Conservation (phyloP, 805 yeast genomes). For the Yamadazyma nakazawae region DNA sequence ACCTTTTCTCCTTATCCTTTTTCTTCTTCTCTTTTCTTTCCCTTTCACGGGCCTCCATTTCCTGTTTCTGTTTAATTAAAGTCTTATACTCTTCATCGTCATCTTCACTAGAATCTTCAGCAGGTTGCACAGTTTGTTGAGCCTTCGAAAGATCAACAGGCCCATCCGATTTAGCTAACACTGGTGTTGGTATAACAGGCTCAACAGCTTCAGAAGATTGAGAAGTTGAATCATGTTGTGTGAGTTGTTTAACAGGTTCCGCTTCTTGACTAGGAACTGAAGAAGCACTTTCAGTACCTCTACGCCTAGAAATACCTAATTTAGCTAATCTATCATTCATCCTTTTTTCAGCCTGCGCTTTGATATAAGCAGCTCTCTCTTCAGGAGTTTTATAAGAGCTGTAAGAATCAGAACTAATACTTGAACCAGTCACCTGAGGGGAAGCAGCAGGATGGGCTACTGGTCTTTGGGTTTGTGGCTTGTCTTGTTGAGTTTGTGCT, state of each 20-base stretch:
- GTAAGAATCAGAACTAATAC: conserved; percentile 3
- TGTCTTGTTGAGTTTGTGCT: neutral
- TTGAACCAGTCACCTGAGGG: conserved; percentile 12
- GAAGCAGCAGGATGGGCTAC: conserved; percentile 4
- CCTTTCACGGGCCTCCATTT: conserved; percentile 41
- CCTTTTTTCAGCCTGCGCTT: conserved; percentile 69
- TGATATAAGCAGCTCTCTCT: conserved; percentile 74
- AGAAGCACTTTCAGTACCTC: conserved; percentile 10
- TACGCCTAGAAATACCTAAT: conserved; percentile 59
- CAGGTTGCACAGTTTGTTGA: conserved; percentile 6
- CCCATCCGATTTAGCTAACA: conserved; percentile 1
- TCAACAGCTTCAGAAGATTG: neutral
- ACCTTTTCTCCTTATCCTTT: conserved; percentile 56
- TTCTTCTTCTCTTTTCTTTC: conserved; percentile 49
- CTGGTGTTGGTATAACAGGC: neutral
- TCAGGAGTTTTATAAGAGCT: conserved; percentile 46
- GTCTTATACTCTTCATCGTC: conserved; percentile 50
- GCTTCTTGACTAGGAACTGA: neutral
- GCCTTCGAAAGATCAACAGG: conserved; percentile 9
- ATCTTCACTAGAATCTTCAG: conserved; percentile 17
- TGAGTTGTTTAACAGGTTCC: neutral
- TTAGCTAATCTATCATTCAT: conserved; percentile 85
- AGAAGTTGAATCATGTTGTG: neutral
- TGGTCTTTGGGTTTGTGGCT: conserved; percentile 7
- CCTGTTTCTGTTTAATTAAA: conserved; percentile 42